These are phyloP conservation scores for Euclidium syriacum DNA, from an alignment of 345 rosid genomes.

Conservation along the genomic window DNA sequence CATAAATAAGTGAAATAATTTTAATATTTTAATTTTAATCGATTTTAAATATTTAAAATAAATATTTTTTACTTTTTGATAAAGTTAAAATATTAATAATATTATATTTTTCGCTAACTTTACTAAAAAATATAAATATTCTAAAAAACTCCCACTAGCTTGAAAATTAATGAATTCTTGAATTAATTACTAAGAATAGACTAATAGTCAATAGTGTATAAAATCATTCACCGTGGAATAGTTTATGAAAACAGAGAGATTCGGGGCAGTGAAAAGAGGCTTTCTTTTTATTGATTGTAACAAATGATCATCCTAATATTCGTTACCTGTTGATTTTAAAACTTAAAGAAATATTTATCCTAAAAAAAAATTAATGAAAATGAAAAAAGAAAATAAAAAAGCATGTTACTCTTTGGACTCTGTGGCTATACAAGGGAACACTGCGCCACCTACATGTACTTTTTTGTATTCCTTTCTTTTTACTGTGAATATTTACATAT, in stretches of 20 bases:
- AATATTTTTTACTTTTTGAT: no score
- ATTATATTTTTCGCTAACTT: no score
- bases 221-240: constrained; percentile 12
- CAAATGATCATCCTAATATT: constrained; percentile 18
- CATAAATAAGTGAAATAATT: no score
- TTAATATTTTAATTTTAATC: no score
- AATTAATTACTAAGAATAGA: background rate
- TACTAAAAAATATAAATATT: no score
- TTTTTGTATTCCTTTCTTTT: constrained; percentile 18
- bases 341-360: background rate
- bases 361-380: background rate
- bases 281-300: constrained; percentile 35
- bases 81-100: no score
- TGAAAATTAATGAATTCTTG: constrained; percentile 2
- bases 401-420: constrained; percentile 31
- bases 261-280: constrained; percentile 53
- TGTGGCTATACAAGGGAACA: constrained; percentile 50
- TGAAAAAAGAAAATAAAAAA: background rate
- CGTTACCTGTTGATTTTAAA: background rate
- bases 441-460: constrained; percentile 53
- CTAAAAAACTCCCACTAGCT: background rate
- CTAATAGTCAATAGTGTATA: constrained; percentile 11
- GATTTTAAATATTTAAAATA: background rate
- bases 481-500: constrained; percentile 1
- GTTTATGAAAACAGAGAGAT: constrained; percentile 35